Evolutionary conservation across 495 filamentous ascomycete species (phyloP), one percentile per base, ranked within the genome.

Genomic region (Tuber calosporum): DNA sequence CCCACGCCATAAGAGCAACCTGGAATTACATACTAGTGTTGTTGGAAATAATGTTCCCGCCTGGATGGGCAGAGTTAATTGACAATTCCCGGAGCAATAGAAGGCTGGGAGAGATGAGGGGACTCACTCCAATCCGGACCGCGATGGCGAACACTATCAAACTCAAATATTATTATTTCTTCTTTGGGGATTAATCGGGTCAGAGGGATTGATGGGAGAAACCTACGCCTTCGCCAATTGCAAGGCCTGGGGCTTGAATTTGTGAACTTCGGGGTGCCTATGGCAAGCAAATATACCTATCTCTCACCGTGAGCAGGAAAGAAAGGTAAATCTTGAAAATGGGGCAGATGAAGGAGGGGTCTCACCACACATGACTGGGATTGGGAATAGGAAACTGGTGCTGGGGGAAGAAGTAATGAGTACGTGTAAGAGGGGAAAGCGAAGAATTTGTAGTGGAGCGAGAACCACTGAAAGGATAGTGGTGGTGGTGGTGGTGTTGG

Each of bases 81-180:
- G 53, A 30, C 26, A 62, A 34, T 62, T 17, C 26, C 3, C 13
- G n/a, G 30, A 36, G 36, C 30, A n/a, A 72, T 43, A n/a, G 66
- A 73, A 69, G 66, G 66, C 8, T 20, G 15, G 53, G 39, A 45
- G 41, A 66, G 53, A 70, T n/a, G 8, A 74, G 30, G 30, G 66
- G 74, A 84, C 93, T 91, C 85, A 96, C 94, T 97, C 95, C 95
- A 98, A 87, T 99, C 95, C 77, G 96, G 95, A 80, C 95, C 96
- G 83, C 95, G 91, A 84, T 99, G 95, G 79, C 95, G 93, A 79
- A 96, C 89, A 83, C 93, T 96, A 82, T 77, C 76, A 78, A 82
- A 83, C 84, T 77, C 76, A 78, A 82, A 83, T 84, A 84, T 82
- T 83, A 83, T 81, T 79, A 80, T 62, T 70, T 72, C 80, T 43